A percentile compares a stretch with the other conserved stretches of the same genome.
Evolutionary conservation across 495 filamentous ascomycete genomes (phyloP).

Genomic region (Aspergillus nidulans): DNA sequence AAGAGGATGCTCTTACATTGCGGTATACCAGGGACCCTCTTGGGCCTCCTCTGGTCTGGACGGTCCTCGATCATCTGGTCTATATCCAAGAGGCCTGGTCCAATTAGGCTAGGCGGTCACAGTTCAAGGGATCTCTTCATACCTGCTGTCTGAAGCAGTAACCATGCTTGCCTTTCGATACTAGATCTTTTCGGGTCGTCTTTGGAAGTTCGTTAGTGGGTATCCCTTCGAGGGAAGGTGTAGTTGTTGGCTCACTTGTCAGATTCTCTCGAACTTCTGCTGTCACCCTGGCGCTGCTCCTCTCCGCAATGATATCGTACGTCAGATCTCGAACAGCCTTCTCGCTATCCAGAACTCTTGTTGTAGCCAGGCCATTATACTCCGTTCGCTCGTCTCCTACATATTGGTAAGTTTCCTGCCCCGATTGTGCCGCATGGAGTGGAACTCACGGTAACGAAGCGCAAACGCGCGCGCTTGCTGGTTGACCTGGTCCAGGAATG

Average conservation of each 20-base stretch:
- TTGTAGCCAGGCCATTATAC: neutral
- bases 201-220: no score
- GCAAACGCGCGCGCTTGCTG: conserved; percentile 22
- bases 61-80: conserved; percentile 6
- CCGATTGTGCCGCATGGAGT: neutral
- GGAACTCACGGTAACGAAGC: conserved; percentile 9
- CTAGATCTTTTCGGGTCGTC: conserved; percentile 1
- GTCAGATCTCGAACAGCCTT: neutral
- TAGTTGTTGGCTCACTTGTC: neutral
- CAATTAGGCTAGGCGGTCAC: neutral
- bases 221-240: no score
- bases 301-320: neutral
- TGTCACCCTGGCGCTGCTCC: neutral
- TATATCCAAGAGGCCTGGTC: conserved; percentile 33
- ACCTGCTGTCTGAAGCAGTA: conserved; percentile 22
- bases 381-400: neutral
- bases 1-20: neutral
- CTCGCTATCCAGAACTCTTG: neutral
- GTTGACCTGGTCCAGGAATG: conserved; percentile 31
- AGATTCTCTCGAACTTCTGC: conserved; percentile 7
- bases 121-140: neutral
- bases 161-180: conserved; percentile 12
- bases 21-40: neutral
- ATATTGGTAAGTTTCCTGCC: neutral
- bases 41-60: neutral